phyloP scores from a whole-genome alignment of 805 yeast species.

The Starmerella bombi region DNA sequence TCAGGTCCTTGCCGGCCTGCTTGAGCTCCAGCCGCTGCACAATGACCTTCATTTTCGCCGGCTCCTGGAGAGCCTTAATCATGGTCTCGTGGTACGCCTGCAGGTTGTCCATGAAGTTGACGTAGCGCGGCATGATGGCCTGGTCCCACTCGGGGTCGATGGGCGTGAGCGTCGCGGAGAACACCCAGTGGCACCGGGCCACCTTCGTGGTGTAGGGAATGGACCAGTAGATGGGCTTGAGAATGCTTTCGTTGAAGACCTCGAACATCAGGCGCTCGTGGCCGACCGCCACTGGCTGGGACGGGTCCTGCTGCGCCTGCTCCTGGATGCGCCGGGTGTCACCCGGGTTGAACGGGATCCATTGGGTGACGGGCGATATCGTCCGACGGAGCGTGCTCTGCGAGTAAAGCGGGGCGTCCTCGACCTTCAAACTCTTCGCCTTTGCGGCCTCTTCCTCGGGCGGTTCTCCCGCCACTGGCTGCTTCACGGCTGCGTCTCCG shows the following conservation, averaged over 20 bases:
- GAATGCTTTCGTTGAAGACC: slow-evolving; percentile 12
- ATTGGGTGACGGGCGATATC: slow-evolving; percentile 23
- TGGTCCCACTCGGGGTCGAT: slow-evolving; percentile 25
- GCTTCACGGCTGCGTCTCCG: background rate
- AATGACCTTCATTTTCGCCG: slow-evolving; percentile 22
- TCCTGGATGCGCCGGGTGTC: slow-evolving; percentile 24
- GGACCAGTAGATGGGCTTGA: slow-evolving; percentile 32
- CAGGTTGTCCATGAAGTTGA: slow-evolving; percentile 21
- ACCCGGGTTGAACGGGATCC: slow-evolving; percentile 31
- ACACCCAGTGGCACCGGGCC: slow-evolving; percentile 29
- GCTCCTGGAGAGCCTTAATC: slow-evolving; percentile 20
- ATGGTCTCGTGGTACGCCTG: slow-evolving; percentile 6
- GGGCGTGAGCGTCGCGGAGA: slow-evolving; percentile 27
- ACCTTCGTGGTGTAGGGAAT: slow-evolving; percentile 26
- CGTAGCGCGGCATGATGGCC: slow-evolving; percentile 22
- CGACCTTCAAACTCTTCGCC: slow-evolving; percentile 15
- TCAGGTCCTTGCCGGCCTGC: slow-evolving; percentile 13
- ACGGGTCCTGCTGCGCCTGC: slow-evolving; percentile 7
- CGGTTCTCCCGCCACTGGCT: background rate
- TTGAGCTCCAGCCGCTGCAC: slow-evolving; percentile 17
- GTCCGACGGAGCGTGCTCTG: slow-evolving; percentile 20
- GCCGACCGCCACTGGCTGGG: slow-evolving; percentile 24
- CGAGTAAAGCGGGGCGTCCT: slow-evolving; percentile 23
- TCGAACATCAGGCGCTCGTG: slow-evolving; percentile 24
- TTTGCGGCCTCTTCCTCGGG: slow-evolving; percentile 25